Base-by-base conservation (phyloP, 768 basidiomycete genomes). In the Dendrothele bispora region DNA sequence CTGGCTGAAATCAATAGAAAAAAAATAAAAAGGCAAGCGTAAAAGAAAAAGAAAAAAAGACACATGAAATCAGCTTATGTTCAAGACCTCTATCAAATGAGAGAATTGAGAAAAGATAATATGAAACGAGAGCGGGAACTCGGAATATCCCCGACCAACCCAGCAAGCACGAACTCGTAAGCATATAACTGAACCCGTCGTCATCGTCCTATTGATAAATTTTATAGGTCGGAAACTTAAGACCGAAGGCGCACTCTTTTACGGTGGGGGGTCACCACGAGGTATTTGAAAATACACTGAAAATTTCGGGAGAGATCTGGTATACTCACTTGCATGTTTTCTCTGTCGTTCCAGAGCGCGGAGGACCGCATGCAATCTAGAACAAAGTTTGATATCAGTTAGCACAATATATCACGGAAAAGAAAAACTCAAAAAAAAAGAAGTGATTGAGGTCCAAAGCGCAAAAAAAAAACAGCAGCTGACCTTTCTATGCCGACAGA, bases 301-400 rank as follows among this genome's bases (percentile, higher is more conserved):
- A 39, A 24, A 39, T 14, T n/a, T n/a, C n/a, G 20, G 5, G 20
- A 12, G 26, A 20, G 6, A 39, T 14, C 26, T 11, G 24, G 44
- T 40, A 46, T 15, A 75, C 83, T 72, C 55, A 84, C 84, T 83
- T 83, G 82, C 83, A 86, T 0, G 81, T 79, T 51, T 73, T 73
- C 52, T 80, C 78, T 40, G 68, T 67, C 52, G 76, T 79, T 7
- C 74, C 77, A 1, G 76, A 71, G 11, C 71, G 55, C 2, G 82
- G 80, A 10, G 82, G 77, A 0, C 84, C 83, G 50, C 84, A 86
- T 7, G 84, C 84, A 41, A 86, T 86, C 65, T 85, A 85, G n/a
- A 10, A 32, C n/a, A 67, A 48, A 7, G 55, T 55, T 10, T 12
- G 35, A 32, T 25, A 26, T 34, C 15, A 32, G 49, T 24, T 49